Base-by-base conservation (phyloP, 306 rosid genomes). In the Pterocarpus macrocarpus region DNA sequence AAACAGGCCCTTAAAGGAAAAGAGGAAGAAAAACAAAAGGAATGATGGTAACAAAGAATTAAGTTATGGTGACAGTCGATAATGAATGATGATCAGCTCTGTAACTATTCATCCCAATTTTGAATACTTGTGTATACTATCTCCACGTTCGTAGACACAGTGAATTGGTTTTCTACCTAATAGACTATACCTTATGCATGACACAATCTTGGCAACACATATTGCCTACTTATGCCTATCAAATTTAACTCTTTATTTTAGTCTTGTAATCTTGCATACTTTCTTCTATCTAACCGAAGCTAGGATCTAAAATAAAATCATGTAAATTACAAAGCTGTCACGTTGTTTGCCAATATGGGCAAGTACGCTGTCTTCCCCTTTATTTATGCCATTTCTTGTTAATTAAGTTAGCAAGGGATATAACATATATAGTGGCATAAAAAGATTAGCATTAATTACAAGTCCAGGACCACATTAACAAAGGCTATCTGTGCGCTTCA, bases 11-110 rank as follows among this genome's bases (percentile, higher is more conserved):
- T 2, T 2, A 22, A 22, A 22, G 28, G 28, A 8, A 17, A 17
- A 43, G 73, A 43, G 36, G 36, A 67, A 67, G n/a, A 44, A 44
- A 68, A 22, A 22, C 28, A 68, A 67, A 66, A 16, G 44, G 39
- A 15, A 11, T 69, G 56, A 43, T 8, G 22, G 10, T 68, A 11
- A 9, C 17, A 45, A 41, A 68, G 53, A 67, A 35, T 22, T 7
- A 8, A 15, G 50, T 8, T 39, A 43, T 41, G 72, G 35, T 43
- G 56, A 45, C 41, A 12, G 28, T 22, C 28, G 7, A 69, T 39
- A 70, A 30, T 3, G 49, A 44, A 49, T 70, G 7, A 69, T 47
- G 59, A 47, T 38, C 38, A 47, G 8, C 75, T 30, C 13, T 30
- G 32, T 30, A 49, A 30, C 28, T 47, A 22, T 69, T 45, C 75